Percentiles rank a stretch among this genome's conserved stretches.
phyloP scores from a whole-genome alignment of 2,329 filamentous ascomycete species.

The Colletotrichum trifolii region DNA sequence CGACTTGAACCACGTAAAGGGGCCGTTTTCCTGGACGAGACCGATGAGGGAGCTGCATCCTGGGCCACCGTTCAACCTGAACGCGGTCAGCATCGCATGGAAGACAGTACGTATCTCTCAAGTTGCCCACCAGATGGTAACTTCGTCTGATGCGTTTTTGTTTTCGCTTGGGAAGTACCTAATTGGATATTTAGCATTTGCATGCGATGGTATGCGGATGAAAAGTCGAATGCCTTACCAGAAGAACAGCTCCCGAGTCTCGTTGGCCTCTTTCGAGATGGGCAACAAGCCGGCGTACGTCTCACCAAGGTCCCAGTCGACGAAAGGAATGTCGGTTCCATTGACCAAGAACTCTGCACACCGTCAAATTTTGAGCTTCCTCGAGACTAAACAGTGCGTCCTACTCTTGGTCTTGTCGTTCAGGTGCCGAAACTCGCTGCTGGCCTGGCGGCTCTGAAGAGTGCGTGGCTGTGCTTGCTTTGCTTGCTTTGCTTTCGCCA shows the following conservation, averaged over 20 bases:
- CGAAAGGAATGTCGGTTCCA: slow-evolving; percentile 73
- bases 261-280: slow-evolving; percentile 55
- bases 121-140: slow-evolving; percentile 61
- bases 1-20: slow-evolving; percentile 76
- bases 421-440: slow-evolving; percentile 18
- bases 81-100: accelerated
- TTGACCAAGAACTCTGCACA: slow-evolving; percentile 70
- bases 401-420: slow-evolving; percentile 22
- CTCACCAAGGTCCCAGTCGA: slow-evolving; percentile 75
- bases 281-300: slow-evolving; percentile 74
- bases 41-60: slow-evolving; percentile 73
- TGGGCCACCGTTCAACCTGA: slow-evolving; percentile 49
- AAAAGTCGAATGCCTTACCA: slow-evolving; percentile 54
- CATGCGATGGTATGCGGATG: not conserved
- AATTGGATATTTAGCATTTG: not conserved
- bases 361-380: too few species aligned
- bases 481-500: not conserved
- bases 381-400: not conserved
- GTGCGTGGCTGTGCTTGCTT: not conserved
- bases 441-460: slow-evolving; percentile 8
- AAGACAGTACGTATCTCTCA: not conserved
- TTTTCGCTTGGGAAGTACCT: slow-evolving; percentile 55
- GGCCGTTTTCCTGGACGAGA: slow-evolving; percentile 80
- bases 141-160: slow-evolving; percentile 72
- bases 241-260: slow-evolving; percentile 69